phyloP scores from a whole-genome alignment of 257 asterid genomes.

The Haberlea rhodopensis region DNA sequence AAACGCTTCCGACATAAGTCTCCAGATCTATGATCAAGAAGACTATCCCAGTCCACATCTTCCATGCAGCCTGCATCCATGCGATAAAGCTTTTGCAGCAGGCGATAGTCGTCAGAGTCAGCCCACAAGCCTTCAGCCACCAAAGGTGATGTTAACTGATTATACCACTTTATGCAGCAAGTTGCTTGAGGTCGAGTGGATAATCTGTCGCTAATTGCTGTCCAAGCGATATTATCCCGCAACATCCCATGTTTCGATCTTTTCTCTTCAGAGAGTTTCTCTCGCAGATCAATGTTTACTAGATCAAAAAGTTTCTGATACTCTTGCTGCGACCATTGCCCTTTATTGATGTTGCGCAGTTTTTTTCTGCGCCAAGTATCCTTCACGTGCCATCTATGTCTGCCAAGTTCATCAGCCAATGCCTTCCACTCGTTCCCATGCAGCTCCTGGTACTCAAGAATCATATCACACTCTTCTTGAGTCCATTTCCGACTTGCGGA shows the following conservation, averaged over 20 bases:
- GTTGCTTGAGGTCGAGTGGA: constrained; percentile 30
- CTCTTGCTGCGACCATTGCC: constrained; percentile 51
- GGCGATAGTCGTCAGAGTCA: constrained; percentile 49
- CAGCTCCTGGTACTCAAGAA: constrained; percentile 31
- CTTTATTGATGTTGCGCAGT: constrained; percentile 31
- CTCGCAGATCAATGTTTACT: constrained; percentile 44
- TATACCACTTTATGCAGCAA: constrained; percentile 51
- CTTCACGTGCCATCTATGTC: constrained; percentile 41
- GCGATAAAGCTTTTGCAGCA: constrained; percentile 35
- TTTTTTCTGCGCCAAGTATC: constrained; percentile 49
- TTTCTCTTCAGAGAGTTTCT: constrained; percentile 39
- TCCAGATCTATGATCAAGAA: constrained; percentile 45
- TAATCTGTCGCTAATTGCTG: constrained; percentile 45
- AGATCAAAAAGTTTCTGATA: constrained; percentile 46
- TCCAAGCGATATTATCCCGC: constrained; percentile 49
- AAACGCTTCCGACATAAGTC: constrained; percentile 49
- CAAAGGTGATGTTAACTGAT: constrained; percentile 45
- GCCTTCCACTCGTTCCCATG: constrained; percentile 47
- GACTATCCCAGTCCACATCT: constrained; percentile 62
- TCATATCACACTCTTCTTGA: constrained; percentile 38
- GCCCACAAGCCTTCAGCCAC: constrained; percentile 47
- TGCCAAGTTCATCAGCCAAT: constrained; percentile 53
- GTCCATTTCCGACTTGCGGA: constrained; percentile 45
- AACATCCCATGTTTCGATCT: constrained; percentile 51
- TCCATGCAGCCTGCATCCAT: constrained; percentile 50